Evolutionary conservation across 176 grass and related monocot species (phyloP), one percentile per base, ranked within the genome.

Genomic region (Eleusine coracana): DNA sequence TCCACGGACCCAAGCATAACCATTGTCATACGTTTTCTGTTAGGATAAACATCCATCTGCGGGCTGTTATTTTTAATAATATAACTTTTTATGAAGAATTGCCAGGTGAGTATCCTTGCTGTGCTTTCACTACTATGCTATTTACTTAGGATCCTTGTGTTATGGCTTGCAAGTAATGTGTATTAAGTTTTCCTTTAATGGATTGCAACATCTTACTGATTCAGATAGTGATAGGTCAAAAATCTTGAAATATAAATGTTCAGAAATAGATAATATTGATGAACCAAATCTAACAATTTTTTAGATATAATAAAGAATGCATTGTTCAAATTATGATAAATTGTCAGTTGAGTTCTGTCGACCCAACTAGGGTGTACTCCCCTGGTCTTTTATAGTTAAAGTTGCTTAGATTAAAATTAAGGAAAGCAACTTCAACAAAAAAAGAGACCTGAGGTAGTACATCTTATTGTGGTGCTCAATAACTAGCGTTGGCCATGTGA

Each of bases 161-260:
- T 72, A 61, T 65, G 10, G 75, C 55, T 52, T 59, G 78, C 38
- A 77, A 77, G 52, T 59, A 9, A 23, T 55, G 1, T 66, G 54
- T 15, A 10, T 56, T 7, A 0, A 36, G 31, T 66, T 78, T 82
- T 40, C 51, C 40, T 59, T 90, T 10, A 82, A 40, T 39, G n/a
- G 46, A 50, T 48, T 67, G 63, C 10, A 66, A 68, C 89, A 89
- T 63, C 82, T 96, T 73, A 88, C 52, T 87, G 89, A 79, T 85
- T 60, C 54, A 66, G 84, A 85, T 71, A 63, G 50, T 66, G 77
- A 76, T 82, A 45, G 58, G 64, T 76, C 77, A 16, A 62, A 78
- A 59, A 86, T 77, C 70, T 78, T 74, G 77, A 91, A 90, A 86
- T 89, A 91, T 81, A 90, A 90, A 87, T 98, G 92, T 56, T 91